These are phyloP conservation scores for Xylaria castorea DNA, from an alignment of 495 filamentous ascomycete species.

Conservation along the genomic window DNA sequence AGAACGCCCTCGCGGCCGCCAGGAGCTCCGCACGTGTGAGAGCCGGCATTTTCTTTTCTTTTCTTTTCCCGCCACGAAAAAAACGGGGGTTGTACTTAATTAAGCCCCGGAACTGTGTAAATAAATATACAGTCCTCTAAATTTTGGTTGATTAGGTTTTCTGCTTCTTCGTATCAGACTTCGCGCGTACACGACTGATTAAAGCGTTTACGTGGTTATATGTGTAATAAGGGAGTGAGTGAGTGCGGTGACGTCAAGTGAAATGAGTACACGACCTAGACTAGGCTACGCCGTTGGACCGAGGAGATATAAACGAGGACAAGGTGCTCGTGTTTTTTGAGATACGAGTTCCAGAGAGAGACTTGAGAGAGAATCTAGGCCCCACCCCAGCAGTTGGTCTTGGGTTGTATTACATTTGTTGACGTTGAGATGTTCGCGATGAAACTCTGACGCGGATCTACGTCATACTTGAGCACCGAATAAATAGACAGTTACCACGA, in stretches of 20 bases:
- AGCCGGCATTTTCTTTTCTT: slow-evolving; percentile 3
- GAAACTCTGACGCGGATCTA: neutral
- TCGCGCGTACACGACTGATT: too few species aligned
- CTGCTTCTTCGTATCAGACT: too few species aligned
- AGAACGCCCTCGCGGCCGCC: slow-evolving; percentile 52
- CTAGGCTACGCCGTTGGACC: neutral
- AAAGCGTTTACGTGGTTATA: too few species aligned
- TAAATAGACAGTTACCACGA: neutral
- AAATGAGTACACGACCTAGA: neutral
- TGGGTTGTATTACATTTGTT: neutral
- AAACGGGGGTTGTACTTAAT: neutral
- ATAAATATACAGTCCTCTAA: neutral
- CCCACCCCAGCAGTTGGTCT: neutral
- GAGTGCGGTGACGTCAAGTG: slow-evolving; percentile 12
- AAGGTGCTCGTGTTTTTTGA: neutral
- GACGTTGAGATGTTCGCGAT: neutral
- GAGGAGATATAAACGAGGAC: neutral
- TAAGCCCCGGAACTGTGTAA: neutral
- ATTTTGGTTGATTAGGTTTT: neutral
- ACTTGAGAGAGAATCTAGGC: neutral
- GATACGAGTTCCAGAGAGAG: neutral
- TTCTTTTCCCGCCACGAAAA: neutral
- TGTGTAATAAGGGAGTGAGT: neutral
- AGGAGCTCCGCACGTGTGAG: slow-evolving; percentile 48
- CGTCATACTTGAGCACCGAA: neutral